phyloP scores from a whole-genome alignment of 257 asterid genomes.

The Orobanche coerulescens region DNA sequence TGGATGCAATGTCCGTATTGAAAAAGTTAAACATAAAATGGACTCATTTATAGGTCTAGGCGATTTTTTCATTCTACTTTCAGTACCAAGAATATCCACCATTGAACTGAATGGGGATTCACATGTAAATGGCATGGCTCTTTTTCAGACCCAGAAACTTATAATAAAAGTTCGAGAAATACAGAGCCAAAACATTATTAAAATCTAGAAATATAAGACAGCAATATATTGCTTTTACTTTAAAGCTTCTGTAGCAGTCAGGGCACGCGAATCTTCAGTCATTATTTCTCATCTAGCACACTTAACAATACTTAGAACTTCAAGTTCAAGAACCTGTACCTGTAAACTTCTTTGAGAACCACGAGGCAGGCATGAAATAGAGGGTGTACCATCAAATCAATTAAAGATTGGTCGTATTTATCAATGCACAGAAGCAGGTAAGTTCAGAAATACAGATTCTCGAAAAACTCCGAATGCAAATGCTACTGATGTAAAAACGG shows the following conservation, averaged over 20 bases:
- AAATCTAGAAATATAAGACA: background rate
- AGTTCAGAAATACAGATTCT: background rate
- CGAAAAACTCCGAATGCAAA: background rate
- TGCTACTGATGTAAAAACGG: background rate
- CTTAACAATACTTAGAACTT: conserved; percentile 9
- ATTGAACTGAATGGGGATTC: too few relatives aligned
- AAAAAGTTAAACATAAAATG: too few relatives aligned
- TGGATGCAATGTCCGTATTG: too few relatives aligned
- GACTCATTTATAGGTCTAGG: too few relatives aligned
- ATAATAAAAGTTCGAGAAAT: too few relatives aligned
- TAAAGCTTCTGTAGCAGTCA: conserved; percentile 5
- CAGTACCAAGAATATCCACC: too few relatives aligned
- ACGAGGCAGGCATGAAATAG: conserved; percentile 26
- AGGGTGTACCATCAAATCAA: conserved; percentile 16
- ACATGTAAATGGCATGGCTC: background rate
- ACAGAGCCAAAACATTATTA: background rate
- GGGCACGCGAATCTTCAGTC: background rate
- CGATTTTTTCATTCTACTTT: too few relatives aligned
- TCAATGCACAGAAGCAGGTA: conserved; percentile 14
- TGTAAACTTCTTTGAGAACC: conserved; percentile 31
- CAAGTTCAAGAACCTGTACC: conserved; percentile 30
- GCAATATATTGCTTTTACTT: conserved; percentile 1
- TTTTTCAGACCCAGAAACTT: background rate
- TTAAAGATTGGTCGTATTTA: background rate
- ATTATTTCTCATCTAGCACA: conserved; percentile 17